Evolutionary conservation across 768 basidiomycete species (phyloP), one percentile per base, ranked within the genome.

Genomic region (Rickenella mellea): DNA sequence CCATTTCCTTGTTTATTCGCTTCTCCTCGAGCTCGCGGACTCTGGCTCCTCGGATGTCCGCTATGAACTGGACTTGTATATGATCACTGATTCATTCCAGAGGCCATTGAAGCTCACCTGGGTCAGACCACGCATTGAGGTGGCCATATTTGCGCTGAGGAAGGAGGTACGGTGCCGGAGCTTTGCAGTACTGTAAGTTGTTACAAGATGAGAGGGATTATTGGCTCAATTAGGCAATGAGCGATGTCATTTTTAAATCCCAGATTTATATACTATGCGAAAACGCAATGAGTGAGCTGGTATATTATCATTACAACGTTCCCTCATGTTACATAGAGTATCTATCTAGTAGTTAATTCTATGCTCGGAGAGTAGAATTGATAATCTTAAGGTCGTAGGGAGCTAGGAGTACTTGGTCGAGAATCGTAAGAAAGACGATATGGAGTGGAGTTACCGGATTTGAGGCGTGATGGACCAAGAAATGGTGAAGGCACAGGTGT

Each of bases 1-100:
- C 96, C 96, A 99, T 98, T 67, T 99, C 96, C 64, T 97, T 93
- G 68, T 99, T 99, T 53, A 99, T 96, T 42, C 96, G 71, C 66
- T 97, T 98, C 73, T 98, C 94, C 59, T 99, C 96, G 40, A 98
- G 67, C 61, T 99, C 96, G 42, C 94, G 79, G 17, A 98, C 93
- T 44, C 94, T 72, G 39, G 94, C 94, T 39, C 96, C 92, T 43
- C 96, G 85, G 55, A 99, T 88, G 64, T 99, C 96, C 60, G 94
- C 93, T 61, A 99, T 99, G 73, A 98, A 96, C 92, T 96, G 15
- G 35, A n/a, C 17, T 15, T 21, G 24, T 31, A 27, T 14, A 45
- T 24, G 24, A 15, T 22, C 21, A 9, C 15, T 43, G 25, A 8
- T 8, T 24, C 26, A 48, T 38, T 17, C n/a, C 22, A 10, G 12